These are phyloP conservation scores for Miamiensis avidus DNA, from an alignment of 169 alveolate genomes.

Conservation along the genomic window DNA sequence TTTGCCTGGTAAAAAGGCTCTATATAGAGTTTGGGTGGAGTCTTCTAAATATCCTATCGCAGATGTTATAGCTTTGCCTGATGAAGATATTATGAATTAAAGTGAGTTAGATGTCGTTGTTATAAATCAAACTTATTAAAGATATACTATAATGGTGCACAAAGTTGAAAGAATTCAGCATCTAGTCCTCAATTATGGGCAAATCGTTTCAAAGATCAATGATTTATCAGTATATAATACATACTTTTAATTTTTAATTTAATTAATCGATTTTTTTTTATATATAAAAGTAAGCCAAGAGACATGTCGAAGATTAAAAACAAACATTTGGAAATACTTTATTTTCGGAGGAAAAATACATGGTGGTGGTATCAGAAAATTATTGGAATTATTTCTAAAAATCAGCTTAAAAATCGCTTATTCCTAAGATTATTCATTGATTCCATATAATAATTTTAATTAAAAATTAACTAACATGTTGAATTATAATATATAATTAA, in stretches of 20 bases:
- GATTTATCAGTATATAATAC: conserved; percentile 15
- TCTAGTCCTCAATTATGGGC: conserved; percentile 6
- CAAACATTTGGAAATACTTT: conserved; percentile 8
- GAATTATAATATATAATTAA: too few relatives aligned
- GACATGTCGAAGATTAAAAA: conserved; percentile 6
- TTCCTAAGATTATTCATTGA: conserved; percentile 25
- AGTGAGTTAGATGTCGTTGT: conserved; percentile 5
- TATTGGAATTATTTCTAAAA: conserved; percentile 25
- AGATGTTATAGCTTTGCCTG: conserved; percentile 19
- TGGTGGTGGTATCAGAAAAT: conserved; percentile 7
- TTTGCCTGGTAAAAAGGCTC: conserved; percentile 84
- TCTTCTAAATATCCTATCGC: conserved; percentile 14
- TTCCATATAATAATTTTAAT: too few relatives aligned
- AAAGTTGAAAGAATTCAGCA: conserved; percentile 21
- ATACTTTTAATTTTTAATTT: too few relatives aligned
- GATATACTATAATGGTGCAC: conserved; percentile 18
- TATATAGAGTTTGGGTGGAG: conserved; percentile 54
- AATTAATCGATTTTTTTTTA: too few relatives aligned
- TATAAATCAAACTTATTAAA: not conserved
- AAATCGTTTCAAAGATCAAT: not conserved
- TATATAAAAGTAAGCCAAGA: too few relatives aligned
- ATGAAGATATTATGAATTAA: conserved; percentile 1
- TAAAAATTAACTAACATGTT: too few relatives aligned
- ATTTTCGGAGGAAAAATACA: conserved; percentile 6
- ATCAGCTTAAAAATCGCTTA: conserved; percentile 14